Evolutionary conservation across 2,329 filamentous ascomycete species (phyloP), one percentile per base, ranked within the genome.

Genomic region (Thermothelomyces thermophilus): DNA sequence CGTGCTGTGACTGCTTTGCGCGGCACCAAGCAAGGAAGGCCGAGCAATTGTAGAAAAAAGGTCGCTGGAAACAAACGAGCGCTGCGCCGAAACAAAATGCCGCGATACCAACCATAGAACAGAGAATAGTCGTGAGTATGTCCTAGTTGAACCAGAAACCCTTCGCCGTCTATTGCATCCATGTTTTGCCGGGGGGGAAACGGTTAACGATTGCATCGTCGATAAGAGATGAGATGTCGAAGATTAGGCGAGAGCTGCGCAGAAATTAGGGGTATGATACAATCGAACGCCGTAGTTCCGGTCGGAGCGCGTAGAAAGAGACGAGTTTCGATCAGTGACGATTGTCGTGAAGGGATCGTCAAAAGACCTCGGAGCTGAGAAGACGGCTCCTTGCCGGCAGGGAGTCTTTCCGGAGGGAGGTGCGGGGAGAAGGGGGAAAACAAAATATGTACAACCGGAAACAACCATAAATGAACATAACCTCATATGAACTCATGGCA

Each of bases 391-490:
- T 42, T 11, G 24, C 46, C 44, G 50, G 35, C 19, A 42, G 39
- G 26, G 34, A 48, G 44, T 46, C 26, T 43, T 41, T 17, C 43
- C 19, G 28, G 40, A 48, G 39, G 51, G 34, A 28, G 24, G 34
- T 41, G 34, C 33, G 46, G 16, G 52, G 35, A 31, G 34, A 50
- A 36, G 30, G 30, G 30, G 30, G 16, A n/a, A 35, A 35, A 35
- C 45, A 40, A 28, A 57, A 56, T 59, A 62, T 62, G 56, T 62
- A 61, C 59, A 61, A 57, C 57, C 44, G 47, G 50, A 54, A 52
- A 44, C 11, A 47, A n/a, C n/a, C n/a, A n/a, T n/a, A 19, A 51
- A 41, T 22, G 41, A 46, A 49, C 41, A 45, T 34, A 48, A 50
- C 44, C 24, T 48, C 54, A 50, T 54, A 41, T n/a, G n/a, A n/a